Conservation (phyloP, 2,329 filamentous ascomycete genomes). For the Grosmannia huntii region DNA sequence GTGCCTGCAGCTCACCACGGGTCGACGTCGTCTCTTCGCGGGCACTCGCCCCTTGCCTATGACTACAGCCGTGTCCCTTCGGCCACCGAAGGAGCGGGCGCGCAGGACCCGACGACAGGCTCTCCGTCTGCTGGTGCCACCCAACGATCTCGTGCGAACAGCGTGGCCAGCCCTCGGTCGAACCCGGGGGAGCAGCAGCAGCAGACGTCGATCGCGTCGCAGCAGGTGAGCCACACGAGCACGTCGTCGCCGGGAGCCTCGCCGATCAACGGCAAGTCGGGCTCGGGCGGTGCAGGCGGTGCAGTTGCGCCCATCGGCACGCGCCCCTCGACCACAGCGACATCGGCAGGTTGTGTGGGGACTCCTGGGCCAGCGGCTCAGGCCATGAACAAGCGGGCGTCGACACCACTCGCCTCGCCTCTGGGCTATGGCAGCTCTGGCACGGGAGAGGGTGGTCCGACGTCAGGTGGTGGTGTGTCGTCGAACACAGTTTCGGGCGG, state of each 20-base stretch:
- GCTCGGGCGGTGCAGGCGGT: conserved; percentile 30
- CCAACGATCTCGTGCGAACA: conserved; percentile 62
- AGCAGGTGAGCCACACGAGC: conserved; percentile 66
- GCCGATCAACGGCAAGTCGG: conserved; percentile 48
- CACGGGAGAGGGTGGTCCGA: conserved; percentile 14
- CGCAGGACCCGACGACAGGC: conserved; percentile 10
- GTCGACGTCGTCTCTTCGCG: conserved; percentile 52
- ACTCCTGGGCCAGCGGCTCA: conserved; percentile 41
- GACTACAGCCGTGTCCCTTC: conserved; percentile 40
- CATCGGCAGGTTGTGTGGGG: conserved; percentile 12
- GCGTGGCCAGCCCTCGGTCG: conserved; percentile 71
- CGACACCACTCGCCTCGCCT: conserved; percentile 84
- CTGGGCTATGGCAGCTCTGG: conserved; percentile 49
- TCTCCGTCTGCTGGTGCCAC: conserved; percentile 36
- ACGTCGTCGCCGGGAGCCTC: conserved; percentile 78
- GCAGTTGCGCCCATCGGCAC: conserved; percentile 89
- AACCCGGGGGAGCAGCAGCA: conserved; percentile 39
- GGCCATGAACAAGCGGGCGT: conserved; percentile 65
- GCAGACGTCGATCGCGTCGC: conserved; percentile 35
- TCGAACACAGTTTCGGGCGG: conserved; percentile 42
- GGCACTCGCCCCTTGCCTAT: conserved; percentile 68
- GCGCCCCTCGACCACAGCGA: conserved; percentile 52
- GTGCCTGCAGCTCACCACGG: conserved; percentile 46
- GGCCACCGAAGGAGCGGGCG: conserved; percentile 17
- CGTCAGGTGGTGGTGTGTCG: conserved; percentile 29